Evolutionary conservation across 2,329 filamentous ascomycete species (phyloP).

Genomic region (Harringtonia lauricola): DNA sequence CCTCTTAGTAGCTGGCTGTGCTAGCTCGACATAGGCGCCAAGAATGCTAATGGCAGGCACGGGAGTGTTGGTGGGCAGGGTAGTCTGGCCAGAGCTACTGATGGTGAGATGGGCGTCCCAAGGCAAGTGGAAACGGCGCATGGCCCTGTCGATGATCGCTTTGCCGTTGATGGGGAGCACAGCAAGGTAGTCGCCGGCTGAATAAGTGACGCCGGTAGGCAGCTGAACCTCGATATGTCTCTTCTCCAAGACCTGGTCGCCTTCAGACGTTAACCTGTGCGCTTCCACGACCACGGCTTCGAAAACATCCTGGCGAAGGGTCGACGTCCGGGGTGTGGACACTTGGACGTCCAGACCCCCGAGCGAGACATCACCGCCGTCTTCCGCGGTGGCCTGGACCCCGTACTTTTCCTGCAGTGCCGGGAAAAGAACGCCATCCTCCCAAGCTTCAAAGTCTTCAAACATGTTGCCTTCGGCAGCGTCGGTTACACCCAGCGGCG

Average conservation of each 20-base stretch:
- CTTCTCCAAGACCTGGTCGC: slow-evolving; percentile 28
- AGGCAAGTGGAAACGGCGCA: slow-evolving; percentile 53
- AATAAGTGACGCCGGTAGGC: slow-evolving; percentile 54
- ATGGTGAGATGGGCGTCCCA: slow-evolving; percentile 60
- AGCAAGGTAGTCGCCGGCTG: slow-evolving; percentile 66
- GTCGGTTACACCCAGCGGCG: slow-evolving; percentile 44
- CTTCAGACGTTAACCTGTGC: slow-evolving; percentile 29
- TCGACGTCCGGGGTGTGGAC: slow-evolving; percentile 40
- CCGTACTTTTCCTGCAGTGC: slow-evolving; percentile 34
- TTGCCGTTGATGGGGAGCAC: slow-evolving; percentile 61
- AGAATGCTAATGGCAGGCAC: slow-evolving; percentile 54
- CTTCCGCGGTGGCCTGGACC: slow-evolving; percentile 1
- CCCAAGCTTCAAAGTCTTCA: slow-evolving; percentile 55
- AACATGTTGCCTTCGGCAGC: slow-evolving; percentile 56
- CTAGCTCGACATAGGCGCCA: slow-evolving; percentile 61
- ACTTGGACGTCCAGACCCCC: slow-evolving; percentile 34
- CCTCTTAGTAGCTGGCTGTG: slow-evolving; percentile 60
- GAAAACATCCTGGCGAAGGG: slow-evolving; percentile 51
- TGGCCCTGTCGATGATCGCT: slow-evolving; percentile 48
- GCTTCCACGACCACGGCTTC: slow-evolving; percentile 48
- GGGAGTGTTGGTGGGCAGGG: slow-evolving; percentile 42
- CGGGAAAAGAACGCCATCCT: slow-evolving; percentile 43
- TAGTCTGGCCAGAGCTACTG: slow-evolving; percentile 23
- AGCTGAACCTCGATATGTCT: slow-evolving; percentile 57
- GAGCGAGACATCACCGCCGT: slow-evolving; percentile 17